Evolutionary conservation across 1,139 yeast genomes (phyloP), one percentile per base, ranked within the genome.

Genomic region (Blastobotrys capitulatus): DNA sequence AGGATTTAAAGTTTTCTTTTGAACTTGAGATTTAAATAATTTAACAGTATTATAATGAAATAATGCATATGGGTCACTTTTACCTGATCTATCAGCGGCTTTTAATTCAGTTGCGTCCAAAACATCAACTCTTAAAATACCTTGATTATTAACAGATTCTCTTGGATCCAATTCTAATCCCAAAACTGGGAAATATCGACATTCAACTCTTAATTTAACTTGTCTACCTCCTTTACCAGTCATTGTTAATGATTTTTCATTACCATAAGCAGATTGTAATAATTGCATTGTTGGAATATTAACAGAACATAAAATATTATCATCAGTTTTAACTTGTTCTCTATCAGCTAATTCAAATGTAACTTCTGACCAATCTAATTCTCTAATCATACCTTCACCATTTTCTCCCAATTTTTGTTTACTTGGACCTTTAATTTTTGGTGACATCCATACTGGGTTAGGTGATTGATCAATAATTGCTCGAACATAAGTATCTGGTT

Each of bases 1-100:
- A 15, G 99, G 99, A 51, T 85, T 79, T 59, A 92, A 76, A 0
- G 97, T 88, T 75, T 82, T 89, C 75, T 90, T 92, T 55, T 79
- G 71, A 41, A 83, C 83, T 68, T 87, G 83, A 38, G 96, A 79
- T 72, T 87, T 88, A 72, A 72, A 80, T 9, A 82, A 80, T 54
- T 76, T 73, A 44, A 71, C 77, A 27, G 83, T 82, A 63, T 87
- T 80, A 62, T 88, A 68, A 60, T 69, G 79, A 52, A 87, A 76
- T 60, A 82, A 78, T 52, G 82, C 76, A 63, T 82, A 92, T 53
- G 99, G 99, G 68, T 92, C 99, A 8, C 96, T 87, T 64, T 84
- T 85, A 49, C 97, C 97, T 57, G 85, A 83, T 26, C 87, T 74
- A 67, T 92, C 99, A 25, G 92, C 94, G 13, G 96, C 76, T 46